Evolutionary conservation across 2,329 filamentous ascomycete genomes (phyloP), one percentile per base, ranked within the genome.

Genomic region (Xylariaceae sp.): DNA sequence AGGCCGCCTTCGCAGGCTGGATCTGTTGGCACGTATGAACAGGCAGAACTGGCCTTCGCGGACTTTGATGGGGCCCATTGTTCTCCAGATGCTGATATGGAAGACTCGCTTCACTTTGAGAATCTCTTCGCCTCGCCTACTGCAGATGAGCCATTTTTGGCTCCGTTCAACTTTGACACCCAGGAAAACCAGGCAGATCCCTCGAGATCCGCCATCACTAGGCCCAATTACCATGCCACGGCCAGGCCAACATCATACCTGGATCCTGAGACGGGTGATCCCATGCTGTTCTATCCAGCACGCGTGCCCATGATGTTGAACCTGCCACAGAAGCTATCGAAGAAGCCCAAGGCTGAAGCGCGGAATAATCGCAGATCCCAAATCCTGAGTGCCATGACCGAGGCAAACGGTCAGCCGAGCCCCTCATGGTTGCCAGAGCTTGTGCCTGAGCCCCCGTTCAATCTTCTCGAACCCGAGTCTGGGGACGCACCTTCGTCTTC

Each of bases 221-320:
- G 62, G 13, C 69, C 49, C 22, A 36, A 39, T 13, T 37, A 35
- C 12, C 39, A 41, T 19, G 38, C 47, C 14, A 55, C 51, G 19
- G 51, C 43, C 15, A 56, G 63, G 33, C 64, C 75, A 9, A 68
- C 72, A 40, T 77, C 77, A 1, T 80, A 78, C 54, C 60, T 75
- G 50, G 69, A 80, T 50, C 75, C 76, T 2, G 65, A 70, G 17
- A 80, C 80, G 2, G 81, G 77, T 4, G 77, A 90, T 45, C 69
- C 80, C 47, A 94, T 96, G 85, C 77, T 94, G 8, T 96, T 82
- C 60, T 98, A 98, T 56, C 92, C 92, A 11, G 92, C 92, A 3
- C 89, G 87, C 1, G 92, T 98, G 3, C 92, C 92, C 3, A 80
- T 83, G 42, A 89, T 94, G 80, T 71, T 98, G 37, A 96, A 94